These are phyloP conservation scores for Nannochloris sp. DNA, from an alignment of 139 green algal genomes.

Conservation along the genomic window DNA sequence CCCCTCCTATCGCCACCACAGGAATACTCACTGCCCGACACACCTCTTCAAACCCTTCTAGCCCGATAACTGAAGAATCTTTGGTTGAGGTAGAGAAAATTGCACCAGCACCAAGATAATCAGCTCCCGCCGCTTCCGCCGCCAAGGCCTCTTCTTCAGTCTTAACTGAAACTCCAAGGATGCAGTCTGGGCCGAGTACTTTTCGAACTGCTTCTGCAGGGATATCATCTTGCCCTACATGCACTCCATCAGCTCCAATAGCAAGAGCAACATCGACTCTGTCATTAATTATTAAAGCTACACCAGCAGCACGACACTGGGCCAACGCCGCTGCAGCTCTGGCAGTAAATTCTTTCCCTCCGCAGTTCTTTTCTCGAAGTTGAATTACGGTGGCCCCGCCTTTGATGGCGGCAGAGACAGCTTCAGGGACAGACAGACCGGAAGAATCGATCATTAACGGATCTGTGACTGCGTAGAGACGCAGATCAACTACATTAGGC, in stretches of 20 bases:
- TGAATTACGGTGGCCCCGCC: constrained; percentile 82
- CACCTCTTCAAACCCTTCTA: constrained; percentile 57
- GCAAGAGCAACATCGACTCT: constrained; percentile 86
- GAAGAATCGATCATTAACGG: not conserved
- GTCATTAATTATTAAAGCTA: constrained; percentile 92
- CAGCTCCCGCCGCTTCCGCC: constrained; percentile 62
- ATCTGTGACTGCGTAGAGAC: constrained; percentile 82
- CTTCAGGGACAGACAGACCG: constrained; percentile 37
- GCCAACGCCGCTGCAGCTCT: constrained; percentile 21
- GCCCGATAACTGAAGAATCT: constrained; percentile 61
- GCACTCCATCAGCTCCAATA: constrained; percentile 70
- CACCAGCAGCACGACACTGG: constrained; percentile 45
- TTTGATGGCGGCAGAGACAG: constrained; percentile 51
- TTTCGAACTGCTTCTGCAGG: constrained; percentile 42
- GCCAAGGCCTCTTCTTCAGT: constrained; percentile 47
- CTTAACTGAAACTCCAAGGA: constrained; percentile 83
- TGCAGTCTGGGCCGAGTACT: constrained; percentile 56
- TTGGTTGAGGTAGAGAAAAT: constrained; percentile 80
- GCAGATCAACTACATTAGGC: constrained; percentile 32
- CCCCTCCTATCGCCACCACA: constrained; percentile 85
- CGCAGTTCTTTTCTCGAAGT: constrained; percentile 74
- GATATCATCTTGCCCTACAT: constrained; percentile 85
- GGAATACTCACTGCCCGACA: constrained; percentile 47
- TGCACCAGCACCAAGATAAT: constrained; percentile 84
- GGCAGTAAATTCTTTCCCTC: constrained; percentile 54